phyloP scores from a whole-genome alignment of 495 filamentous ascomycete genomes.

The Penicillium samsonianum region DNA sequence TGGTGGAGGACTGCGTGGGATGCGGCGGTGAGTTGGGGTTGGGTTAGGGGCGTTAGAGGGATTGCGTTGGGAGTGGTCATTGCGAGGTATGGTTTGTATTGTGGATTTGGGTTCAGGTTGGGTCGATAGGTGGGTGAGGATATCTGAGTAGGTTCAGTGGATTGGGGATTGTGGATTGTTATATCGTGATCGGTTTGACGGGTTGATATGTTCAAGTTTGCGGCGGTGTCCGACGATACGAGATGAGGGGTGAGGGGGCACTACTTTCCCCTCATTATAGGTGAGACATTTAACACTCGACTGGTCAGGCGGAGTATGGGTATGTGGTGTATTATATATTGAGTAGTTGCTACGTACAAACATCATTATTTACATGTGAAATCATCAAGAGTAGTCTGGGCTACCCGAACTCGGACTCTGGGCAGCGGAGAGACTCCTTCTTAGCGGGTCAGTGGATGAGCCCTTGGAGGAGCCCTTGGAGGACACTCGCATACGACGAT shows the following conservation, averaged over 20 bases:
- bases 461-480: constrained; percentile 25
- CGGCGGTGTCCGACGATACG: constrained; percentile 27
- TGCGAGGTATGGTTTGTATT: neutral
- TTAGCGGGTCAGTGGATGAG: constrained; percentile 16
- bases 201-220: no score
- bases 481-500: constrained; percentile 6
- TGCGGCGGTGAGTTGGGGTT: constrained; percentile 35
- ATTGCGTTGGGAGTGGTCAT: neutral
- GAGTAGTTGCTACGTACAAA: constrained; percentile 5
- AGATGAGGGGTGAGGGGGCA: constrained; percentile 14
- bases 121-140: neutral
- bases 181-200: no score
- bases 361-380: constrained; percentile 14
- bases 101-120: neutral
- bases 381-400: constrained; percentile 9
- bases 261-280: constrained; percentile 11
- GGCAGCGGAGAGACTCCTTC: constrained; percentile 9
- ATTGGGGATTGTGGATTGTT: constrained; percentile 3
- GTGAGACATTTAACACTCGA: neutral
- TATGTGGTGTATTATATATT: constrained; percentile 6
- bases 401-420: constrained; percentile 8
- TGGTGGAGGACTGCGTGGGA: constrained; percentile 42
- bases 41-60: constrained; percentile 17
- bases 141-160: neutral
- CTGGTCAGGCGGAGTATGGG: neutral